Conservation (phyloP, 2,329 filamentous ascomycete genomes). For the Xylaria sp. region DNA sequence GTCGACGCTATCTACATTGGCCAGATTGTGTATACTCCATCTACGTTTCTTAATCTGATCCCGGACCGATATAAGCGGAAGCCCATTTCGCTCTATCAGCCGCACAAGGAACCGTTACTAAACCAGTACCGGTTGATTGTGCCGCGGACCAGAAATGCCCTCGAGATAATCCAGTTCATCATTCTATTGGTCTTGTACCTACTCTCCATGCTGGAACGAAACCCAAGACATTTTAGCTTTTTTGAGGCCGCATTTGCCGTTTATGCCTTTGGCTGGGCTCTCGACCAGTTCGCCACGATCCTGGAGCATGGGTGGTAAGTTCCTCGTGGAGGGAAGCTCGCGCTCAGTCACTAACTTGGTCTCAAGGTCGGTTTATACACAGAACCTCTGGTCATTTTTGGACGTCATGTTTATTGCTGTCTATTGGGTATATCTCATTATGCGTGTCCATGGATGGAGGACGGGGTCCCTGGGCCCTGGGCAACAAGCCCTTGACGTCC, state of each 20-base stretch:
- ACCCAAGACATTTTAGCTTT: conserved; percentile 63
- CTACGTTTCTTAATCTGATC: conserved; percentile 82
- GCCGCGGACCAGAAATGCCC: conserved; percentile 77
- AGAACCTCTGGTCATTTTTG: conserved; percentile 89
- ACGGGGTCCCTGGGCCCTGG: conserved; percentile 59
- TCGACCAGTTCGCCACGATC: conserved; percentile 81
- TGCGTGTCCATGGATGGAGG: conserved; percentile 73
- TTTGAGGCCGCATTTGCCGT: conserved; percentile 75
- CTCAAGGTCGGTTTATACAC: conserved; percentile 79
- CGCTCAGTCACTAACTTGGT: conserved; percentile 15
- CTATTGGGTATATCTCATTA: conserved; percentile 72
- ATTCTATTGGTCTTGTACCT: conserved; percentile 76
- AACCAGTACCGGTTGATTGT: conserved; percentile 90
- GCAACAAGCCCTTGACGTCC: conserved; percentile 78
- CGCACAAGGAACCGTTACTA: conserved; percentile 76
- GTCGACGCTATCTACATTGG: conserved; percentile 85
- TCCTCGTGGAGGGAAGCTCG: not conserved
- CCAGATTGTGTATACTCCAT: conserved; percentile 83
- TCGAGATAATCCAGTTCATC: conserved; percentile 80
- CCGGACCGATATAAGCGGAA: conserved; percentile 88
- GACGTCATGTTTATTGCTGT: conserved; percentile 81
- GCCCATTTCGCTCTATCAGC: conserved; percentile 83
- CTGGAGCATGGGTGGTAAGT: conserved; percentile 74
- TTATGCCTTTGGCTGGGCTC: conserved; percentile 80
- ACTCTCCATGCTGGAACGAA: conserved; percentile 75